Percentiles rank a stretch among this genome's conserved stretches.
phyloP scores from a whole-genome alignment of 139 green algal species.

The Penium margaritaceum region DNA sequence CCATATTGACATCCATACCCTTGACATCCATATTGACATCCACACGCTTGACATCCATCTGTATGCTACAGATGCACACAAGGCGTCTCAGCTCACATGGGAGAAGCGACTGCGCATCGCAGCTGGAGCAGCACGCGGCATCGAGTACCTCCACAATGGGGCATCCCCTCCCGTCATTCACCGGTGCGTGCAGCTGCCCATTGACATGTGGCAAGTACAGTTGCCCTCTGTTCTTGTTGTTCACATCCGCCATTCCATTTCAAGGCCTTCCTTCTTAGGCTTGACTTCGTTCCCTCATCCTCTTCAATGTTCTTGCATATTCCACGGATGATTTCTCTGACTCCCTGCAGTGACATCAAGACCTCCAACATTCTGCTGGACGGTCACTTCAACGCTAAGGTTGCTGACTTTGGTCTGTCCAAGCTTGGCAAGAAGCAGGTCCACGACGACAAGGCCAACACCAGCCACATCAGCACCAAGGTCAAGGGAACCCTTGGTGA shows the following conservation, averaged over 20 bases:
- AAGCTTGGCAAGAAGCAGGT: background rate
- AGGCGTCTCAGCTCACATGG: conserved; percentile 10
- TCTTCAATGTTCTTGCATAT: too few relatives aligned
- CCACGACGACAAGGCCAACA: background rate
- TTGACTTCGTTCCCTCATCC: too few relatives aligned
- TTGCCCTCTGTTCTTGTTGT: too few relatives aligned
- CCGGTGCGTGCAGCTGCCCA: conserved; percentile 6
- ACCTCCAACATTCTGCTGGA: conserved; percentile 27
- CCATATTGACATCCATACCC: too few relatives aligned
- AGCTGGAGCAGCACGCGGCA: background rate
- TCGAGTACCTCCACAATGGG: conserved; percentile 31
- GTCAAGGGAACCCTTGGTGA: conserved; percentile 27
- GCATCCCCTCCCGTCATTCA: conserved; percentile 29
- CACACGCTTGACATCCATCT: too few relatives aligned
- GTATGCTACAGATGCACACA: background rate
- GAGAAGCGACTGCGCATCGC: conserved; percentile 17
- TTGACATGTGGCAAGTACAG: too few relatives aligned
- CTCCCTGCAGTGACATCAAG: conserved; percentile 27
- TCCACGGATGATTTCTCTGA: too few relatives aligned
- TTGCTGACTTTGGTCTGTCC: conserved; percentile 33
- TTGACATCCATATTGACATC: too few relatives aligned
- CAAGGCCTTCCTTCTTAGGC: too few relatives aligned
- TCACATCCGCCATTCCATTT: too few relatives aligned
- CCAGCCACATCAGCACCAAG: conserved; percentile 26
- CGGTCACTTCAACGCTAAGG: conserved; percentile 8